phyloP scores from a whole-genome alignment of 768 basidiomycete species.

The Kondoa malvinella region DNA sequence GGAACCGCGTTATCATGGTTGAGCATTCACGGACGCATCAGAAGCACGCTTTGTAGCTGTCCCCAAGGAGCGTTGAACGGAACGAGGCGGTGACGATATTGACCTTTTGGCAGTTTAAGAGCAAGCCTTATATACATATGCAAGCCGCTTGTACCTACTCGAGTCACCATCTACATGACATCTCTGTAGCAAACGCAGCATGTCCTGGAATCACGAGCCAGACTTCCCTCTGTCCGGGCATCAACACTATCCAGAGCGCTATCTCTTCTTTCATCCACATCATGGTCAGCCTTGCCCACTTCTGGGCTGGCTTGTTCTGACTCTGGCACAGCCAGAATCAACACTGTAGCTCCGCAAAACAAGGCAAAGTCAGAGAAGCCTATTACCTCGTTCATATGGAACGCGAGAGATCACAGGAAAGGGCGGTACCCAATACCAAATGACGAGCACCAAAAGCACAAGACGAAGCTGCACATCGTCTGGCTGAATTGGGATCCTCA shows the following conservation, averaged over 20 bases:
- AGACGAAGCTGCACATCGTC: not conserved
- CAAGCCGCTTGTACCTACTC: too few species aligned
- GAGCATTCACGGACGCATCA: too few species aligned
- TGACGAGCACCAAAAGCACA: not conserved
- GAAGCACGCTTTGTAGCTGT: too few species aligned
- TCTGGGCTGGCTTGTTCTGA: not conserved
- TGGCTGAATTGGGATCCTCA: not conserved
- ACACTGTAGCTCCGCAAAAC: not conserved
- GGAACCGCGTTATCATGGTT: too few species aligned
- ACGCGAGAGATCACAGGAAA: not conserved
- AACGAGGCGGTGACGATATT: too few species aligned
- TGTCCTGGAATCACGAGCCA: not conserved
- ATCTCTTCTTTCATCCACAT: not conserved
- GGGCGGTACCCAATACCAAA: conserved; percentile 1
- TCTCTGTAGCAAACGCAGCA: not conserved
- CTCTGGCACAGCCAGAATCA: not conserved
- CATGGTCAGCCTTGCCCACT: not conserved
- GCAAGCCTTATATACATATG: too few species aligned
- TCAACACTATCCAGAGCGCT: not conserved
- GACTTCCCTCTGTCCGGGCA: not conserved
- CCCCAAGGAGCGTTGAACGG: too few species aligned
- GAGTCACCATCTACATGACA: too few species aligned
- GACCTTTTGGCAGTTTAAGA: too few species aligned
- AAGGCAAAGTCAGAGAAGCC: not conserved
- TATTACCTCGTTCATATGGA: not conserved